Percentiles rank a stretch among this genome's conserved stretches.
phyloP scores from a whole-genome alignment of 2,329 filamentous ascomycete species.

The Exophiala mesophila region DNA sequence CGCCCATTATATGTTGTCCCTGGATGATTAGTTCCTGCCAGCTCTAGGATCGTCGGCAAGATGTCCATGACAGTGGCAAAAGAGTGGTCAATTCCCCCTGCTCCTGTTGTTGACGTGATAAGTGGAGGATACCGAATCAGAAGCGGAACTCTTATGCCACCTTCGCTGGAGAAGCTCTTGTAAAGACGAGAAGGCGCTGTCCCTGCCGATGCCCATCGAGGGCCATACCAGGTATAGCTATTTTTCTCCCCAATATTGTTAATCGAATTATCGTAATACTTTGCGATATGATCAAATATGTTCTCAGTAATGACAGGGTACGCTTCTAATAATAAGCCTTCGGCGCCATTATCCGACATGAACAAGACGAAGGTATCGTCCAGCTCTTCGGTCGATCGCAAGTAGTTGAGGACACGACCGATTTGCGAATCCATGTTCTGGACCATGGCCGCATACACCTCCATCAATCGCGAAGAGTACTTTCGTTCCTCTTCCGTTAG shows the following conservation, averaged over 20 bases:
- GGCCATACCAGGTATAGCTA: slow-evolving; percentile 36
- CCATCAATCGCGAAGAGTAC: slow-evolving; percentile 29
- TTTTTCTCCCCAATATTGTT: slow-evolving; percentile 34
- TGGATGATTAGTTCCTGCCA: slow-evolving; percentile 28
- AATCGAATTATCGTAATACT: slow-evolving; percentile 36
- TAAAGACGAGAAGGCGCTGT: slow-evolving; percentile 29
- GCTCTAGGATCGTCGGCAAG: slow-evolving; percentile 33
- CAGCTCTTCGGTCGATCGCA: slow-evolving; percentile 30
- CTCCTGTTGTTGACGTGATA: not conserved
- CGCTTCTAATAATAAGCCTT: slow-evolving; percentile 32
- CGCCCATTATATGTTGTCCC: slow-evolving; percentile 31
- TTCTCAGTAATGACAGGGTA: slow-evolving; percentile 31
- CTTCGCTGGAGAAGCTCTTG: slow-evolving; percentile 28
- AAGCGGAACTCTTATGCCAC: slow-evolving; percentile 30
- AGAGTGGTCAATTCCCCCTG: slow-evolving; percentile 3
- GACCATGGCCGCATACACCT: slow-evolving; percentile 36
- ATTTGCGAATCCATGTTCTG: slow-evolving; percentile 33
- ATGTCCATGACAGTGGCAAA: slow-evolving; percentile 35
- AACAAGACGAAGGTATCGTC: slow-evolving; percentile 37
- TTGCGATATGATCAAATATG: slow-evolving; percentile 35
- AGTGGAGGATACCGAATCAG: slow-evolving; percentile 19
- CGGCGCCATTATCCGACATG: slow-evolving; percentile 38
- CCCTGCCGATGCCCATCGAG: slow-evolving; percentile 32
- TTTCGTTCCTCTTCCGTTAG: slow-evolving; percentile 8
- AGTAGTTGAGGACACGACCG: slow-evolving; percentile 31